Evolutionary conservation across 2,329 filamentous ascomycete genomes (phyloP).

Genomic region (Botrytis hyacinthi): DNA sequence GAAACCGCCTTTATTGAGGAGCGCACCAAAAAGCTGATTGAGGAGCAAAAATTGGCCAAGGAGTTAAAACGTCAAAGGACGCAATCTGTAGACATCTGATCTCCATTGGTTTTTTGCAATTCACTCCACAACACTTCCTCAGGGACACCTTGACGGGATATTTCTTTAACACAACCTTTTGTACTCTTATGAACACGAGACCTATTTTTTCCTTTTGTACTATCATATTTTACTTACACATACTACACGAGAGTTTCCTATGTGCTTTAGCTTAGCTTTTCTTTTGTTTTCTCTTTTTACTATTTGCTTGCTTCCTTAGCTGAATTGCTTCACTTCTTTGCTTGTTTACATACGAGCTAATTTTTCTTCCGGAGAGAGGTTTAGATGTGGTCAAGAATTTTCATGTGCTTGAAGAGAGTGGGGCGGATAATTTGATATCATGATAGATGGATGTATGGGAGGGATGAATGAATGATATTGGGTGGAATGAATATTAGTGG

Average conservation of each 20-base stretch:
- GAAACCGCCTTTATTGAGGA: neutral
- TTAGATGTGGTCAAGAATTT: neutral
- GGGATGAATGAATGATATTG: slow-evolving; percentile 5
- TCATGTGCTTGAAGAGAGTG: neutral
- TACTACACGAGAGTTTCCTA: neutral
- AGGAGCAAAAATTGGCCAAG: neutral
- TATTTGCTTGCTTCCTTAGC: neutral
- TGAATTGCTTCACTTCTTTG: neutral
- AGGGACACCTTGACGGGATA: neutral
- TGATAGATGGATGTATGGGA: neutral
- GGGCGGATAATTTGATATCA: neutral
- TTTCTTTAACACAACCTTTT: neutral
- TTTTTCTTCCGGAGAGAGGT: neutral
- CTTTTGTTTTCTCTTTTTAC: neutral
- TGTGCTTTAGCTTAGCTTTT: neutral
- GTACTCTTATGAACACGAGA: neutral
- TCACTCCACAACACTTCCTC: neutral
- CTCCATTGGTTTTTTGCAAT: neutral
- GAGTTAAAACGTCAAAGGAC: slow-evolving; percentile 6
- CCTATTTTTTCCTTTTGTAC: neutral
- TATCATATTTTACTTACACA: neutral
- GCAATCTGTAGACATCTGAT: neutral
- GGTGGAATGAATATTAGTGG: neutral
- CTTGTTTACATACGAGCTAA: neutral
- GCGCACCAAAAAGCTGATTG: neutral